Base-by-base conservation (phyloP, 495 filamentous ascomycete genomes). In the Aspergillus asperescens region DNA sequence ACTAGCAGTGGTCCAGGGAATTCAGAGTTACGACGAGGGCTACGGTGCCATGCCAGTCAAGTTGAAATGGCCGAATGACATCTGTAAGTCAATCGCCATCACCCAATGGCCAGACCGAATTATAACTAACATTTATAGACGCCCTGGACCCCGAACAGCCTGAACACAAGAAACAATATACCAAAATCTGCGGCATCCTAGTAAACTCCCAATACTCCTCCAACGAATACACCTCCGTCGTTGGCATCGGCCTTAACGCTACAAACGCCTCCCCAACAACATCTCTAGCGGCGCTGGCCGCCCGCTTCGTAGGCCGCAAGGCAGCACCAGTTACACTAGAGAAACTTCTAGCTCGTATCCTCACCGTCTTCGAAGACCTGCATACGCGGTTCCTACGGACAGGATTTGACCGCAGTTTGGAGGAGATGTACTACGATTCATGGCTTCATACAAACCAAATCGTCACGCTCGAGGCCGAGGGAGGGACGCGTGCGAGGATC, bases 41-140 rank as follows among this genome's bases (percentile, higher is more conserved):
- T 97, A 94, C 64, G 74, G 78, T 29, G 69, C 79, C 1, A 55
- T 96, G 25, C 88, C 88, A 7, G 81, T 97, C 31, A 89, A 88
- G 65, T 63, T 98, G 28, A 98, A 98, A 69, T 98, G 93, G 93
- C 93, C 93, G 7, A 98, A 98, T 56, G 93, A 98, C 64, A 88
- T 98, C 54, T 96, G 72, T 79, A 64, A 41, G 50, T 56, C 18
- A 19, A 19, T 24, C 9, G 35, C 20, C 12, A 25, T 23, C 24
- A 29, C 15, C 4, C 12, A 41, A n/a, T n/a, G n/a, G n/a, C n/a
- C n/a, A n/a, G n/a, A n/a, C n/a, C 7, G 8, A 10, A 16, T n/a
- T 15, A 34, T 35, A 15, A 24, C 52, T 49, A 28, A 37, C 10
- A n/a, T 29, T 12, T 1, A n/a, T 50, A 85, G 81, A 91, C 64